Base-by-base conservation (phyloP, 1,284 basidiomycete genomes). In the Ustilago vetiveriae region DNA sequence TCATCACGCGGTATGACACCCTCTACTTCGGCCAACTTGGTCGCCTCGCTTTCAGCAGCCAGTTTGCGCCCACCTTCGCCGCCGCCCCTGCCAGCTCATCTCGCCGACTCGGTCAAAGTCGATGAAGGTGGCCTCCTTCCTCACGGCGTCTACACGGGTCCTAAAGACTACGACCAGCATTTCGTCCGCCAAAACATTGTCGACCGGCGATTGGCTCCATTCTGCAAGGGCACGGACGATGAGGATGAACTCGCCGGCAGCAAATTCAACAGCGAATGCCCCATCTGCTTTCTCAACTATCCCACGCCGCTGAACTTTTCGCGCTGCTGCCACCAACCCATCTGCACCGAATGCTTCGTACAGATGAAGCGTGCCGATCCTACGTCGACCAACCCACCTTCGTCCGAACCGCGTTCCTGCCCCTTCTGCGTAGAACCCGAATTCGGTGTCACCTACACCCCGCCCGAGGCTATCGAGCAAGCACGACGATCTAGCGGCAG, bases 311-410 rank as follows among this genome's bases (percentile, higher is more conserved):
- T 98, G 83, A 98, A 98, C 82, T 90, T 89, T 70, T 96, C 94
- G 21, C 88, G 95, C 79, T 99, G 95, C 83, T 99, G 95, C 82
- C 92, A 94, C 85, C 95, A 99, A 79, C 90, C 92, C 26, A 94
- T 99, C 76, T 99, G 95, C 83, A 97, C 95, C 29, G 95, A 99
- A 83, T 99, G 95, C 82, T 98, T 99, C 80, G 94, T 98, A 16
- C 94, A 98, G 84, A 98, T 98, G 84, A 98, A 98, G 85, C 90
- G 95, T 50, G 88, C 92, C 14, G 95, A 98, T 77, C 91, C 94
- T 2, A 73, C 37, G 26, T 60, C 63, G 22, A 60, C 50, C 48
- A 72, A 72, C 19, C 75, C 76, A 14, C 79, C 78, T 0, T 72
- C 78, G 8, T 75, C 75, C 22, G 48, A 71, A 44, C 74, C 77